Percentiles rank a stretch among this genome's conserved stretches.
phyloP scores from a whole-genome alignment of 1,284 basidiomycete genomes.

The Lentinula novae-zelandiae region DNA sequence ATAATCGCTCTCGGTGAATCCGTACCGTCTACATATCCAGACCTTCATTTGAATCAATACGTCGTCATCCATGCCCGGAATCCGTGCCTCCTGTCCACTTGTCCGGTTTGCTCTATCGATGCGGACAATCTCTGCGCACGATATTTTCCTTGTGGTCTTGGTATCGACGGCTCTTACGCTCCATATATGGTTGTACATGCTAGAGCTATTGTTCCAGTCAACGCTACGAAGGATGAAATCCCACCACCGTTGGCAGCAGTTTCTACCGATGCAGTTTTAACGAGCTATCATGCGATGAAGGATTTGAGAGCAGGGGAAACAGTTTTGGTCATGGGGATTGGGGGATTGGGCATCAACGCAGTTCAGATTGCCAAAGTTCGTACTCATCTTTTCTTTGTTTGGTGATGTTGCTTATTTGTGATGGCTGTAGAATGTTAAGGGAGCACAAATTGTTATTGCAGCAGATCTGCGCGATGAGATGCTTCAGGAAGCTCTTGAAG shows the following conservation, averaged over 20 bases:
- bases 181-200: slow-evolving; percentile 3
- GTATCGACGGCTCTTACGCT: slow-evolving; percentile 8
- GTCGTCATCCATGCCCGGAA: background rate
- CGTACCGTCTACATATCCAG: background rate
- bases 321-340: slow-evolving; percentile 8
- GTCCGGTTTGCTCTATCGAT: slow-evolving; percentile 1
- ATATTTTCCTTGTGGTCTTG: slow-evolving; percentile 6
- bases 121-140: slow-evolving; percentile 4
- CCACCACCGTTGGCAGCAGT: slow-evolving; percentile 7
- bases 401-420: background rate
- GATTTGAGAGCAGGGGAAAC: slow-evolving; percentile 9
- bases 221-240: background rate
- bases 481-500: background rate
- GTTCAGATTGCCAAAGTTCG: slow-evolving; percentile 12
- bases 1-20: background rate
- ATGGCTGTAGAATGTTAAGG: background rate
- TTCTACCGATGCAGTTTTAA: slow-evolving; percentile 9
- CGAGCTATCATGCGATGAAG: slow-evolving; percentile 9
- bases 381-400: no score
- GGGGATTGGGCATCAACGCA: slow-evolving; percentile 9
- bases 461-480: background rate
- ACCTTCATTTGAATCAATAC: background rate
- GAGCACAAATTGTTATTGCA: background rate
- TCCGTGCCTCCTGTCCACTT: background rate
- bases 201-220: slow-evolving; percentile 5